Conservation (phyloP, 805 yeast genomes). For the Saturnispora hagleri region DNA sequence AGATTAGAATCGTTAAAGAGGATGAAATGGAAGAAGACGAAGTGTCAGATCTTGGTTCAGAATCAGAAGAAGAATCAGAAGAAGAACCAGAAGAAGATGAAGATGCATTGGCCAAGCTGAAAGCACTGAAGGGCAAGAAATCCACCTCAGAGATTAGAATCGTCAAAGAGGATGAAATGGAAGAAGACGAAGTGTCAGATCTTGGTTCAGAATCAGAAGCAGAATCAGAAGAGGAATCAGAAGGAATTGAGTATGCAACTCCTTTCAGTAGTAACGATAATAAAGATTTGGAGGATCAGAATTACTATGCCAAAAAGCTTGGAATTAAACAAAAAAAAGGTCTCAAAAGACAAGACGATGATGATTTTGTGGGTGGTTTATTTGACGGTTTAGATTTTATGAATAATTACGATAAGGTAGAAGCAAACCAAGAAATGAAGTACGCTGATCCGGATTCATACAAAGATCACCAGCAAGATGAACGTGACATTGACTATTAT, state of each 20-base stretch:
- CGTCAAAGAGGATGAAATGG: constrained; percentile 21
- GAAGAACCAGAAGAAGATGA: constrained; percentile 19
- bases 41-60: constrained; percentile 5
- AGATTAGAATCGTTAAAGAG: constrained; percentile 14
- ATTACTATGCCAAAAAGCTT: constrained; percentile 73
- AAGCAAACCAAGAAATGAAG: constrained; percentile 10
- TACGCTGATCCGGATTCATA: constrained; percentile 4
- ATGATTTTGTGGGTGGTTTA: constrained; percentile 72
- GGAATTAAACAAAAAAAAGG: constrained; percentile 53
- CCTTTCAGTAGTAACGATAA: background rate
- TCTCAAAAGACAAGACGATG: constrained; percentile 48
- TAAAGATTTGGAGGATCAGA: constrained; percentile 66
- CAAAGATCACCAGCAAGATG: constrained; percentile 34
- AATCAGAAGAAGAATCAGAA: constrained; percentile 17
- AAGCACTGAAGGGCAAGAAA: constrained; percentile 19
- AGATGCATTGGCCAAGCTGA: constrained; percentile 20
- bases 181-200: constrained; percentile 15
- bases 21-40: constrained; percentile 18
- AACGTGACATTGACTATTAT: constrained; percentile 70
- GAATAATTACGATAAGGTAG: constrained; percentile 10
- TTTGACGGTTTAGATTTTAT: constrained; percentile 54
- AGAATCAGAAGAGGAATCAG: constrained; percentile 18
- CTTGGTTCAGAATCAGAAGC: constrained; percentile 11
- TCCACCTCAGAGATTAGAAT: constrained; percentile 25
- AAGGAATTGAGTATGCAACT: constrained; percentile 6